These are phyloP conservation scores for Bondarzewia mesenterica DNA, from an alignment of 1,284 basidiomycete species.

Conservation along the genomic window DNA sequence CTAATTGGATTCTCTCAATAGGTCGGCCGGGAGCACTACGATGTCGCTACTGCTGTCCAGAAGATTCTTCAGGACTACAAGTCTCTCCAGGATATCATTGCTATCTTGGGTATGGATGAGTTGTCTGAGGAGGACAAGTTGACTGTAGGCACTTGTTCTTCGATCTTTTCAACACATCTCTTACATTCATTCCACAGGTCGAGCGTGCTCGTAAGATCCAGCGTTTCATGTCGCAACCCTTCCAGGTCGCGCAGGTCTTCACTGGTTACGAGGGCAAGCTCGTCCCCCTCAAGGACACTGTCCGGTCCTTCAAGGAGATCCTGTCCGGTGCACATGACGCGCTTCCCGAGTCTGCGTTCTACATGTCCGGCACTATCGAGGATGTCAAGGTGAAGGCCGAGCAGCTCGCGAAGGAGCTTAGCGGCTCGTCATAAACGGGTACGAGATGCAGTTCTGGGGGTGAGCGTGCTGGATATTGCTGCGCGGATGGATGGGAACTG, in stretches of 20 bases:
- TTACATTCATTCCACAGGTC: slow-evolving; percentile 37
- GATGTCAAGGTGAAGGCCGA: slow-evolving; percentile 96
- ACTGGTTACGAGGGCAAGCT: slow-evolving; percentile 98
- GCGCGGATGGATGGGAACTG: neutral
- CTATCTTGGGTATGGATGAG: slow-evolving; percentile 99
- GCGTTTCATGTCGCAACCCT: slow-evolving; percentile 99
- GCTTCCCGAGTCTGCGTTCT: slow-evolving; percentile 92
- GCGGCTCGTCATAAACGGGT: slow-evolving; percentile 34
- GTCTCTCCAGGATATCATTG: slow-evolving; percentile 95
- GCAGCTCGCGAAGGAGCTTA: slow-evolving; percentile 90
- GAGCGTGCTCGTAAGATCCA: slow-evolving; percentile 88
- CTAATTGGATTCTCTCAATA: slow-evolving; percentile 16
- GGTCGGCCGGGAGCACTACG: slow-evolving; percentile 88
- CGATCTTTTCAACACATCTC: neutral
- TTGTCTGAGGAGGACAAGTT: slow-evolving; percentile 99
- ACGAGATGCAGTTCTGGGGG: neutral
- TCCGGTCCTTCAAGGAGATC: slow-evolving; percentile 95
- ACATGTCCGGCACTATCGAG: slow-evolving; percentile 91
- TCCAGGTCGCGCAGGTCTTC: slow-evolving; percentile 99
- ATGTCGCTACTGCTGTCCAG: slow-evolving; percentile 91
- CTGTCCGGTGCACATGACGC: slow-evolving; percentile 83
- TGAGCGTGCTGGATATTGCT: neutral
- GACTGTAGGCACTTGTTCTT: slow-evolving; percentile 52
- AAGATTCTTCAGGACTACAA: slow-evolving; percentile 99
- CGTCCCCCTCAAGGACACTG: slow-evolving; percentile 87